Base-by-base conservation (phyloP, 2,329 filamentous ascomycete genomes). In the Cadophora sp. region DNA sequence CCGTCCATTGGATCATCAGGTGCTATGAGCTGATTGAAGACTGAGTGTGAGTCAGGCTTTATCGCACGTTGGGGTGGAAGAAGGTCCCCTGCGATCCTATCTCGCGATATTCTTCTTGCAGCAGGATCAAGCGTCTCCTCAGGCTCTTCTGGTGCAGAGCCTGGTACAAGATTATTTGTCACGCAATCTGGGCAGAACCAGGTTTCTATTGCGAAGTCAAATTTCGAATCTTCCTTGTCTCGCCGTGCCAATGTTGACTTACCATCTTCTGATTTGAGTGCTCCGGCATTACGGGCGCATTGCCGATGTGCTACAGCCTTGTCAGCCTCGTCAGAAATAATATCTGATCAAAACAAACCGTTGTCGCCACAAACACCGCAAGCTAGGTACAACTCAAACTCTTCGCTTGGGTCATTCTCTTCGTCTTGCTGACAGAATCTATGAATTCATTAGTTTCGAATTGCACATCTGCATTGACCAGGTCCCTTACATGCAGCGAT, bases 371-470 rank as follows among this genome's bases (percentile, higher is more conserved):
- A 98, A 71, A 88, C 85, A 69, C 83, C 84, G 79, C 95, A 97
- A 63, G 89, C 83, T 69, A 97, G 83, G 78, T 91, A 93, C 68
- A 90, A 84, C 79, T 96, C 93, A 75, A 91, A 96, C 72, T 94
- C 92, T 72, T 92, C 91, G 71, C 87, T 89, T 1, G 92, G 92
- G 74, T 95, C 93, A 71, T 95, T 85, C 65, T 96, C 92, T 80
- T 97, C 93, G 72, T 92, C 90, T 78, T 93, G 86, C 66, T 89
- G 89, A 81, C 94, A 97, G 76, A 95, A 97, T 72, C 93, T 91
- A 81, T 79, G 84, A 64, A 77, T 73, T 56, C 80, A 26, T 82
- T 61, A 65, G 58, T 48, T 34, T 51, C 56, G 65, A 56, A 53
- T 43, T 22, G n/a, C 3, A 4, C 16, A 19, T 22, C 29, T 61